Conservation (phyloP, 164 flowering plant genomes). For the Paratinospora sagittata region DNA sequence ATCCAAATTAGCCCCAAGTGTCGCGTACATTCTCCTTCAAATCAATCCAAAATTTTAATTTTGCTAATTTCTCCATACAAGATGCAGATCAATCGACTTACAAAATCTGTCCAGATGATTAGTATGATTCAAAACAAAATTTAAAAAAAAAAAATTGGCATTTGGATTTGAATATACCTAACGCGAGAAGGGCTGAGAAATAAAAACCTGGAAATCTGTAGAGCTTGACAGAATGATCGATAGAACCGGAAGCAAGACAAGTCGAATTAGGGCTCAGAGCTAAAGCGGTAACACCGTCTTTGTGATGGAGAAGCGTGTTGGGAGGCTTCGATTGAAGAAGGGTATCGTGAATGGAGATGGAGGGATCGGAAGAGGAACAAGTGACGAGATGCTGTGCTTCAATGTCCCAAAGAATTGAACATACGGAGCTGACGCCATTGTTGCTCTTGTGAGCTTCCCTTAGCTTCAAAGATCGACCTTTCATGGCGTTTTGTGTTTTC, state of each 20-base stretch:
- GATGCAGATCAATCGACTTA: neutral
- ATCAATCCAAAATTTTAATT: neutral
- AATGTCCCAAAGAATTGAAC: conserved; percentile 67
- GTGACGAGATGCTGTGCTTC: conserved; percentile 67
- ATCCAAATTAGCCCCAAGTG: neutral
- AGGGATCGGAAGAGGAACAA: conserved; percentile 59
- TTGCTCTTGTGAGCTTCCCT: conserved; percentile 69
- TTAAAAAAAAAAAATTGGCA: neutral
- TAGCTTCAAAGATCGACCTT: conserved; percentile 64
- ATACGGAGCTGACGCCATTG: conserved; percentile 36
- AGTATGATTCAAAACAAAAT: neutral
- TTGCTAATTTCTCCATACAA: neutral
- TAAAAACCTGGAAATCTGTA: conserved; percentile 75
- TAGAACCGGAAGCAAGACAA: conserved; percentile 92
- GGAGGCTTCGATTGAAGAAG: conserved; percentile 42
- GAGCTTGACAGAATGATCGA: conserved; percentile 89
- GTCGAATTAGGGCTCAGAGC: conserved; percentile 88
- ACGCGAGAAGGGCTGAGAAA: neutral
- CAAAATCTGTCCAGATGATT: neutral
- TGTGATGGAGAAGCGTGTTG: conserved; percentile 57
- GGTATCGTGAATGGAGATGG: conserved; percentile 61
- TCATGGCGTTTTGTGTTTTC: conserved; percentile 42
- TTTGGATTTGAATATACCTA: neutral
- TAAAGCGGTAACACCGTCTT: conserved; percentile 78
- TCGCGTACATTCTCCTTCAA: neutral